A percentile compares a stretch with the other conserved stretches of the same genome.
Conservation (phyloP, 805 yeast genomes). For the Metschnikowia vanudenii region DNA sequence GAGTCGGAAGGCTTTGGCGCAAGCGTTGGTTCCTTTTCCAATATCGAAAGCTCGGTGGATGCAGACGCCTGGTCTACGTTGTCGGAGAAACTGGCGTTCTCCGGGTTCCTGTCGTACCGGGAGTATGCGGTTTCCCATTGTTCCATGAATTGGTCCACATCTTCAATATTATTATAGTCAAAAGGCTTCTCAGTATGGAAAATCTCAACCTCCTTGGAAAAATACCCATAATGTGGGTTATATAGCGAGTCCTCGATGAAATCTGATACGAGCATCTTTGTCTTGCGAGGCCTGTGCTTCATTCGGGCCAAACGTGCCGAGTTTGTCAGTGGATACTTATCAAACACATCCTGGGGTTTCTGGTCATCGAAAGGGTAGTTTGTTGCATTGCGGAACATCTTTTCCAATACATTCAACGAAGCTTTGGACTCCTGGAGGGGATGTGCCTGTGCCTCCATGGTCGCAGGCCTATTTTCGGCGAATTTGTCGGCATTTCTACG, state of each 20-base stretch:
- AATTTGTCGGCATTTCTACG: neutral
- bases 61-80: neutral
- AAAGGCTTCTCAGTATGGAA: conserved; percentile 67
- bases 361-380: conserved; percentile 40
- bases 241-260: conserved; percentile 84
- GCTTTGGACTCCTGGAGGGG: conserved; percentile 25
- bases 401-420: conserved; percentile 32
- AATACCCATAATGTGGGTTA: conserved; percentile 81
- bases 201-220: conserved; percentile 73
- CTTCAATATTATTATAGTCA: conserved; percentile 53
- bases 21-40: conserved; percentile 11
- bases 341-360: conserved; percentile 40
- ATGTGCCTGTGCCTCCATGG: conserved; percentile 15
- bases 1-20: conserved; percentile 11
- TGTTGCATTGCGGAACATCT: conserved; percentile 39
- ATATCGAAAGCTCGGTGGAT: conserved; percentile 2
- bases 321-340: conserved; percentile 34
- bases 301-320: conserved; percentile 31
- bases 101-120: conserved; percentile 40
- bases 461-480: neutral
- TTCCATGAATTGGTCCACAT: conserved; percentile 67
- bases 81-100: neutral
- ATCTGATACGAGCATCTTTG: conserved; percentile 73
- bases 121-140: conserved; percentile 64
- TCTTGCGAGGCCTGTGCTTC: conserved; percentile 53